Evolutionary conservation across 2,329 filamentous ascomycete species (phyloP), one percentile per base, ranked within the genome.

Genomic region (Fusarium subglutinans): DNA sequence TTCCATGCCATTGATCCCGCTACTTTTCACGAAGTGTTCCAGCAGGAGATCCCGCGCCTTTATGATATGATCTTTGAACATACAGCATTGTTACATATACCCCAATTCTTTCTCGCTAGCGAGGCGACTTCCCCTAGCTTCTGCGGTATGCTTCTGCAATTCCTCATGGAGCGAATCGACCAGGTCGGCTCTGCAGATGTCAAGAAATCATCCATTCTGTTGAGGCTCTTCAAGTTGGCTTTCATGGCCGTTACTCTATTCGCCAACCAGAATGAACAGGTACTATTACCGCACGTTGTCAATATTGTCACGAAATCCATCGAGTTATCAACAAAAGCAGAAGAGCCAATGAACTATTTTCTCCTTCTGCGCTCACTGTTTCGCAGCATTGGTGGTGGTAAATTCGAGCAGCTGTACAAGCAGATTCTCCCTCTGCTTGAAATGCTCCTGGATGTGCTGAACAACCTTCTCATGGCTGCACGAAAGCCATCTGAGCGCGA

Each of bases 221-320:
- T 99, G 57, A 90, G 97, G 63, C 90, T 99, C 58, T 99, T 98
- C 86, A 99, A 99, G 83, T 85, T 99, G 57, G 97, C 96, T 2
- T 99, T 99, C 82, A 99, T 99, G 96, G 97, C 97, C 0, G 96
- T 99, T 44, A 99, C 96, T 0, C 87, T 99, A 3, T 99, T 99
- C 82, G 95, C 95, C 0, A 88, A 90, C 14, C 95, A 98, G 80
- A 99, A 99, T 78, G 96, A 99, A 83, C 93, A 96, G 80, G 95
- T 99, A 6, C 87, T 99, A 20, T 87, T 98, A 60, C 97, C 97
- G 0, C 96, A 99, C 81, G 96, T 99, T 57, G 95, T 97, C 62
- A 97, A 97, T 80, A 97, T 99, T 73, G 94, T 99, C 70, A 98
- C 96, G 18, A 95, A 97, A 82, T 98, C 96, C 14, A 98, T 99